Percentiles rank a stretch among this genome's conserved stretches.
Conservation (phyloP, 1,139 yeast genomes). For the Yamadazyma pseudoaaseri region DNA sequence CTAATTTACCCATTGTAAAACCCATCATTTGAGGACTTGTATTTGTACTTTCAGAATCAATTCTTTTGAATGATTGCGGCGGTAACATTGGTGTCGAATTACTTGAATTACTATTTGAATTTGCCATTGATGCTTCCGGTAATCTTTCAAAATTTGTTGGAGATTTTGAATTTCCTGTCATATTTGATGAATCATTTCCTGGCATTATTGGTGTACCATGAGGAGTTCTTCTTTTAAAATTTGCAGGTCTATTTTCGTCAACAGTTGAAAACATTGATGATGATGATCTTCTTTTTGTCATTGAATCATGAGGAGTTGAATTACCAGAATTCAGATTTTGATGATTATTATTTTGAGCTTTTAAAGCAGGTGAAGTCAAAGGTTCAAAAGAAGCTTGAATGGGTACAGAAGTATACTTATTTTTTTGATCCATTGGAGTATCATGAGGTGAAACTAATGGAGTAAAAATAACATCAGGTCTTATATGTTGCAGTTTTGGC, state of each 20-base stretch:
- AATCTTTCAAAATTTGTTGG: slow-evolving; percentile 29
- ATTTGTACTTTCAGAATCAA: slow-evolving; percentile 16
- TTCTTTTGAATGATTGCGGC: slow-evolving; percentile 30
- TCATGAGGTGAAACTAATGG: slow-evolving; percentile 77
- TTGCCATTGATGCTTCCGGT: slow-evolving; percentile 34
- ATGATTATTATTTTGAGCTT: slow-evolving; percentile 30
- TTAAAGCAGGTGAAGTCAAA: slow-evolving; percentile 67
- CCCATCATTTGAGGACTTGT: slow-evolving; percentile 41
- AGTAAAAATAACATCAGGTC: slow-evolving; percentile 58
- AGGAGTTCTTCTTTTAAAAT: slow-evolving; percentile 42
- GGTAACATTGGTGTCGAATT: slow-evolving; percentile 38
- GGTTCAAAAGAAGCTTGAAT: slow-evolving; percentile 42
- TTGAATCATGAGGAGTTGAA: slow-evolving; percentile 3
- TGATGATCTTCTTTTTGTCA: slow-evolving; percentile 35
- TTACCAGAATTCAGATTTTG: neutral
- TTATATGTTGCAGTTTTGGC: slow-evolving; percentile 29
- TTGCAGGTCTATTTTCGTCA: slow-evolving; percentile 21
- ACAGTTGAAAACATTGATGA: slow-evolving; percentile 33
- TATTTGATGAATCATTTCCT: neutral
- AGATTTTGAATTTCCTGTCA: slow-evolving; percentile 11
- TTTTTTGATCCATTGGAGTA: slow-evolving; percentile 54
- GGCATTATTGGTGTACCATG: slow-evolving; percentile 47
- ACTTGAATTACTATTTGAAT: slow-evolving; percentile 8
- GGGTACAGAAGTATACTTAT: slow-evolving; percentile 20
- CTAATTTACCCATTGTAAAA: slow-evolving; percentile 48